Conservation (phyloP, 768 basidiomycete species). For the Boletus reticulatus region DNA sequence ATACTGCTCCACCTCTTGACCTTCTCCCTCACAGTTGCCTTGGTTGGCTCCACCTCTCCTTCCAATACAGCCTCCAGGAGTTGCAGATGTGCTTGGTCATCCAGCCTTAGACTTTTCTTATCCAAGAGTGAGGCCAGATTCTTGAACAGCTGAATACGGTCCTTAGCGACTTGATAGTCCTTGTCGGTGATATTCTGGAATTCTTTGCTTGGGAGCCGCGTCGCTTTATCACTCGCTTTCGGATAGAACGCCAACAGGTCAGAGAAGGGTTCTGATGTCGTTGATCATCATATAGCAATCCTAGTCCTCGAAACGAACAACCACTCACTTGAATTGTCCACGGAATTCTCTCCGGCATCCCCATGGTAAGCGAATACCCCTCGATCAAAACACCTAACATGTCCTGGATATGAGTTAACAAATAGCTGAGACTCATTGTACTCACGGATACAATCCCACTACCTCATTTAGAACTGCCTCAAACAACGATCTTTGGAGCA, state of each 20-base stretch:
- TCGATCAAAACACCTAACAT: conserved; percentile 16
- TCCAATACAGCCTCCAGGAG: conserved; percentile 2
- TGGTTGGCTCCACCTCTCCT: conserved; percentile 1
- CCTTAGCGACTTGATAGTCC: conserved; percentile 13
- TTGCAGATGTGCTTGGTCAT: not conserved
- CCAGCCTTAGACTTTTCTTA: not conserved
- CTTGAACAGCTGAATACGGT: conserved; percentile 11
- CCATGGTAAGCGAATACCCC: conserved; percentile 4
- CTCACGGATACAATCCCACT: conserved; percentile 24
- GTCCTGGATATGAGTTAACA: not conserved
- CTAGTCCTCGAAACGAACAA: not conserved
- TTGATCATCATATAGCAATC: not conserved
- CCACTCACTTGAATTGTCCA: conserved; percentile 3
- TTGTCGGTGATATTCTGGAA: conserved; percentile 4
- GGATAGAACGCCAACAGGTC: conserved; percentile 11
- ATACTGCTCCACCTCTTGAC: too few species aligned
- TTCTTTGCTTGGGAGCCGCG: not conserved
- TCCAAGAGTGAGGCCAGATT: not conserved
- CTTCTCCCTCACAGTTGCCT: not conserved
- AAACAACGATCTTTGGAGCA: conserved; percentile 18
- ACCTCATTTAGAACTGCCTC: conserved; percentile 26
- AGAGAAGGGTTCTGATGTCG: conserved; percentile 10
- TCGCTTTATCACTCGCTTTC: not conserved
- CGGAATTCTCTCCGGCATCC: not conserved
- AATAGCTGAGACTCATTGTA: not conserved